Conservation (phyloP, 768 basidiomycete species). For the Lentinula sp. region DNA sequence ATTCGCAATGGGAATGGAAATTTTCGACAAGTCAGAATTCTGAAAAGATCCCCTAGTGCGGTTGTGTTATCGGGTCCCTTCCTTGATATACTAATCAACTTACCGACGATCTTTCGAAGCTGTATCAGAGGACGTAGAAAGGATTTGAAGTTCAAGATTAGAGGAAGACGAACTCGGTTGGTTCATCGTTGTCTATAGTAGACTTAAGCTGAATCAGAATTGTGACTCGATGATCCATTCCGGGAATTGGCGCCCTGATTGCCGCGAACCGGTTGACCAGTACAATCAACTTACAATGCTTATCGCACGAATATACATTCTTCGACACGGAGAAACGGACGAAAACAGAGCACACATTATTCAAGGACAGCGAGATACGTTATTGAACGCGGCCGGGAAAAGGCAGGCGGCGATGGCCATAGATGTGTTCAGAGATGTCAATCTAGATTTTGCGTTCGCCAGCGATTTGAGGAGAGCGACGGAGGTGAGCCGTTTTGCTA, state of each 20-base stretch:
- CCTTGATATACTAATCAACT: not conserved
- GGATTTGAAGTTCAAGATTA: not conserved
- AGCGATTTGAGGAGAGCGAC: constrained; percentile 70
- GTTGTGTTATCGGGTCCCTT: too few relatives aligned
- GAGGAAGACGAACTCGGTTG: too few relatives aligned
- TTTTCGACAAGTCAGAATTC: not conserved
- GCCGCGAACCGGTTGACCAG: not conserved
- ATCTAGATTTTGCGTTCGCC: constrained; percentile 55
- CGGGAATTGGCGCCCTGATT: not conserved
- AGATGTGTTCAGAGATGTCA: constrained; percentile 42
- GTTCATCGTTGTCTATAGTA: not conserved
- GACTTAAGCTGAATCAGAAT: not conserved
- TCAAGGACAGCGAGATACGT: constrained; percentile 72
- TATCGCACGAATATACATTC: constrained; percentile 49
- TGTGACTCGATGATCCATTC: too few relatives aligned
- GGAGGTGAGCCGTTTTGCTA: constrained; percentile 38
- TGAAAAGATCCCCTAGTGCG: not conserved
- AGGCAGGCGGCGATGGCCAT: constrained; percentile 55
- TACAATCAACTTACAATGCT: constrained; percentile 14
- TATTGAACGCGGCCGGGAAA: constrained; percentile 55
- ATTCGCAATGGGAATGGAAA: not conserved
- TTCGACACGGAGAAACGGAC: constrained; percentile 77
- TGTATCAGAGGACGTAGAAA: not conserved
- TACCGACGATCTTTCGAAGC: not conserved
- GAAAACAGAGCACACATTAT: constrained; percentile 57